Base-by-base conservation (phyloP, 345 rosid genomes). In the Hibiscus syriacus region DNA sequence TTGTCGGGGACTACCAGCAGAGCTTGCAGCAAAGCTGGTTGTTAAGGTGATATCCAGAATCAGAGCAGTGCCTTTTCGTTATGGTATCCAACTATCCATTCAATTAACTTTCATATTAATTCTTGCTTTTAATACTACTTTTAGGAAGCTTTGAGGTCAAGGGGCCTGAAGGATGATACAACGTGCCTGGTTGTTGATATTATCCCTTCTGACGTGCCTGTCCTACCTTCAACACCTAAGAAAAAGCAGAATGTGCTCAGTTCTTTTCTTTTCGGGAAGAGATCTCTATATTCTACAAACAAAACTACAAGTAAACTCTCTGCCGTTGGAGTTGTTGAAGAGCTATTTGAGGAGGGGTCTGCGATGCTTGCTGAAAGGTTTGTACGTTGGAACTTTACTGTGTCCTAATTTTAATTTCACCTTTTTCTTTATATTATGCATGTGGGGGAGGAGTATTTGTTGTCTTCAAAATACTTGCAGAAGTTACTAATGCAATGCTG, bases 331-430 rank as follows among this genome's bases (percentile, higher is more conserved):
- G 90, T 82, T 72, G 98, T 93, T 67, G 97, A 92, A 79, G 99
- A 95, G 77, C 82, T 95, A 81, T 95, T 95, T 73, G 99, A 95
- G 88, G 99, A 95, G 86, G 99, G 99, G 73, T 90, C 98, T 61
- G 99, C 99, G 46, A 74, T 90, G 82, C 98, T 95, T 64, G 93
- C 87, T 1, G 98, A 95, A 78, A 90, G 99, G 99, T 95, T 74
- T 38, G 61, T 50, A 22, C 16, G 16, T 46, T 23, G 11, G 14
- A 58, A 14, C 55, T 45, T 46, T 62, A 2, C 38, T 10, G 43
- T 68, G 0, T 3, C 49, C 25, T 38, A 29, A n/a, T 32, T 25
- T 23, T 8, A 50, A 39, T 30, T 17, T 16, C 27, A 14, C n/a
- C 0, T 55, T 10, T 10, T 30, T 6, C 32, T 19, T 22, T 46